Conservation (phyloP, 2,329 filamentous ascomycete genomes). For the Verticillium dahliae region DNA sequence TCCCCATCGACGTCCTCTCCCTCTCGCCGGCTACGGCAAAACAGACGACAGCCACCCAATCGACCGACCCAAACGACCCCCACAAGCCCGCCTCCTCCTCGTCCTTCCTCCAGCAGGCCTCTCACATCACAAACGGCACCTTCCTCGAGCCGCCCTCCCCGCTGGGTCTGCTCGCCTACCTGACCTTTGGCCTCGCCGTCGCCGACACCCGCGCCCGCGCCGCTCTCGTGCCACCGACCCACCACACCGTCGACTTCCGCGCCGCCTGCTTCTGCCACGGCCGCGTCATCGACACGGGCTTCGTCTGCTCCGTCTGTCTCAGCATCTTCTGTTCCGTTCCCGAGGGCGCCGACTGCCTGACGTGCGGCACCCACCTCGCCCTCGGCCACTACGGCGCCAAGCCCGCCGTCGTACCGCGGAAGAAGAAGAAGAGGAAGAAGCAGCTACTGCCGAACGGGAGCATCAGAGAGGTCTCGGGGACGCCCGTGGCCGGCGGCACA, state of each 20-base stretch:
- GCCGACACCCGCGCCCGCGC: slow-evolving; percentile 51
- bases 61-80: neutral
- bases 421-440: slow-evolving; percentile 73
- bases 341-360: slow-evolving; percentile 64
- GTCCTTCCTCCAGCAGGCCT: slow-evolving; percentile 89
- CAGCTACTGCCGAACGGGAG: slow-evolving; percentile 38
- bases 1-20: slow-evolving; percentile 89
- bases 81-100: slow-evolving; percentile 53
- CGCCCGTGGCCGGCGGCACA: slow-evolving; percentile 53
- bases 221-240: slow-evolving; percentile 70
- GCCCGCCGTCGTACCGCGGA: slow-evolving; percentile 66
- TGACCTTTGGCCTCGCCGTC: slow-evolving; percentile 90
- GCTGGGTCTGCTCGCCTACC: slow-evolving; percentile 75
- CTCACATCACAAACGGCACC: slow-evolving; percentile 53
- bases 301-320: slow-evolving; percentile 92
- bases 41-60: neutral
- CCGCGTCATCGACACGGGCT: slow-evolving; percentile 83
- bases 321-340: slow-evolving; percentile 79
- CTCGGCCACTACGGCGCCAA: slow-evolving; percentile 70
- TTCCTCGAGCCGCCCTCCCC: slow-evolving; percentile 50
- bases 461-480: slow-evolving; percentile 40
- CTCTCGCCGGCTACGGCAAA: slow-evolving; percentile 39
- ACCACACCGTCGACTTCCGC: slow-evolving; percentile 87
- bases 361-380: slow-evolving; percentile 73
- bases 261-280: slow-evolving; percentile 98